Evolutionary conservation across 768 basidiomycete species (phyloP), one percentile per base, ranked within the genome.

Genomic region (Termitomyces sp.): DNA sequence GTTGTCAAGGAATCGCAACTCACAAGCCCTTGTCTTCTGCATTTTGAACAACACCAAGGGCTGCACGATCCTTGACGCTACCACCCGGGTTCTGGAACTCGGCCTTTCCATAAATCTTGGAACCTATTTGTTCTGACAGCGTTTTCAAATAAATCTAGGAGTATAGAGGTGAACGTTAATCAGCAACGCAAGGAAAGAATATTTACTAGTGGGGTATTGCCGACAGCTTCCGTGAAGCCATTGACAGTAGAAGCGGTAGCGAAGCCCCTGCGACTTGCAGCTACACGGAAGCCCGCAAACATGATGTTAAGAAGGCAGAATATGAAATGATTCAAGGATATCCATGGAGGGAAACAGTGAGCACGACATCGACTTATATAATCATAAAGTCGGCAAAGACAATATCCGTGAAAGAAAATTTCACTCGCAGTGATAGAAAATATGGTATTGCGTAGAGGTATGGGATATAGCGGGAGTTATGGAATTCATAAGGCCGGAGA

Each of bases 31-130:
- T 81, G 67, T 86, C 79, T 74, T 98, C 96, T 4, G 96, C 96
- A 69, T 95, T 88, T 54, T 77, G 77, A 50, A 99, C 75, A 54
- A 99, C 81, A 33, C 92, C 94, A 16, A 97, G 81, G 2, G 96
- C 97, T 41, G 97, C 97, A 49, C 97, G 87, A 70, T 99, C 97
- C 75, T 99, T 99, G 65, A 99, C 93, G 62, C 92, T 95, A 42
- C 96, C 96, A 6, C 97, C 97, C 0, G 97, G 97, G 68, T 98
- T 98, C 76, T 97, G 95, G 69, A 97, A 95, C 74, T 99, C 97
- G 20, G 97, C 93, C 71, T 99, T 98, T n/a, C 91, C 95, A 50
- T 87, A 87, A 61, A 98, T 93, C 54, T 83, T 83, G 56, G 84
- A 86, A 16, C 94, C 95, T 1, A 86, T 92, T 69, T 83, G 84